Conservation (phyloP, 257 asterid genomes). For the Eucommia ulmoides region DNA sequence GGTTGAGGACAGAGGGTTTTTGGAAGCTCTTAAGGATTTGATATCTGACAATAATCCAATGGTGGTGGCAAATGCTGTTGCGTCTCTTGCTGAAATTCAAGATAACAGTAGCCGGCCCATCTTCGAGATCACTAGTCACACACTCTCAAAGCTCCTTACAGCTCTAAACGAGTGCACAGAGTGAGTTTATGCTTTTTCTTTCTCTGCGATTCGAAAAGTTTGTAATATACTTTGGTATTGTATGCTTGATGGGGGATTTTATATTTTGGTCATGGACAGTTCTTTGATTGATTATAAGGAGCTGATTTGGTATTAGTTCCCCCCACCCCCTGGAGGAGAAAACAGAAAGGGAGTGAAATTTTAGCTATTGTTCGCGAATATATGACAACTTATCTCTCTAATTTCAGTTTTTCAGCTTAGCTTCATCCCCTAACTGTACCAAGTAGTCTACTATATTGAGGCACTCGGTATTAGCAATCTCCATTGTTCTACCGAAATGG, state of each 20-base stretch:
- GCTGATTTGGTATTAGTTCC: too few relatives aligned
- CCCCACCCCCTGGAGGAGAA: too few relatives aligned
- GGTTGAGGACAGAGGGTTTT: constrained; percentile 97
- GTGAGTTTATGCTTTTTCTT: constrained; percentile 30
- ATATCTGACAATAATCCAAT: constrained; percentile 98
- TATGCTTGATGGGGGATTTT: too few relatives aligned
- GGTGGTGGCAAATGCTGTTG: constrained; percentile 99
- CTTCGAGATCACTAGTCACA: constrained; percentile 91
- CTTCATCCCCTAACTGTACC: too few relatives aligned
- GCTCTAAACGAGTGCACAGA: constrained; percentile 99
- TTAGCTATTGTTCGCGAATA: too few relatives aligned
- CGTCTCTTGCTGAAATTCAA: constrained; percentile 98
- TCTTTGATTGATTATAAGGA: not conserved
- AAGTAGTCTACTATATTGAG: too few relatives aligned
- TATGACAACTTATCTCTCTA: too few relatives aligned
- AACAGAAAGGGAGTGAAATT: too few relatives aligned
- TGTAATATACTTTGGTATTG: not conserved
- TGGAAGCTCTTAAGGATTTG: constrained; percentile 95
- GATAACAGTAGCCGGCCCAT: constrained; percentile 79
- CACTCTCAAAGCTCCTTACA: constrained; percentile 94
- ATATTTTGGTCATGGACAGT: not conserved
- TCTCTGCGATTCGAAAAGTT: not conserved
- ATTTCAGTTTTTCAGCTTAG: too few relatives aligned
- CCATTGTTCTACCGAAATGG: too few relatives aligned
- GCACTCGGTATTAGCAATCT: too few relatives aligned